Base-by-base conservation (phyloP, 164 flowering plant species). In the Vitis labrusca region DNA sequence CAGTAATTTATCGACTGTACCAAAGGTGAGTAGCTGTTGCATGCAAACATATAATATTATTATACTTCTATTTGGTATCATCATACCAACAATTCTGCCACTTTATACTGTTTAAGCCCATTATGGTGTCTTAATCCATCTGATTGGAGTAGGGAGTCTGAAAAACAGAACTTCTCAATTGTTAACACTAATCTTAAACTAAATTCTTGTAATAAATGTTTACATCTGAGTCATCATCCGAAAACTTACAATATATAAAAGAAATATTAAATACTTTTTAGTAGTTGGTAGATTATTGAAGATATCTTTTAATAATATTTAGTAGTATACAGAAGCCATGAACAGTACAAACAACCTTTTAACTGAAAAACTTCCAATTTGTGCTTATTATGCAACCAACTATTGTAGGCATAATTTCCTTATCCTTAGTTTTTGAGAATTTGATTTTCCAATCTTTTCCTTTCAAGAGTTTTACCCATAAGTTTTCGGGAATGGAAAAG, bases 1-100 rank as follows among this genome's bases (percentile, higher is more conserved):
- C 65, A 76, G 82, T 72, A 84, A 77, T 64, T 67, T 88, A 71
- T 85, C 89, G 32, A 69, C 79, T 23, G 32, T 57, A 49, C 59
- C 61, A 59, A 82, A 84, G 85, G 89, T 87, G 54, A 50, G 80
- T 54, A 50, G 61, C 64, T 59, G 44, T 37, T 16, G n/a, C 60
- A 61, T 61, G 49, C 10, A 29, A 30, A n/a, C 12, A 30, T 55
- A 59, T 37, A 3, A 10, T 27, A 16, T 27, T 1, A 62, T n/a
- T 47, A 62, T 62, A 12, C 27, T 53, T 68, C 50, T 19, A 9
- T 15, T 44, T 44, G 9, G 17, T 17, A 15, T 10, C 48, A 37
- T 2, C 44, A 37, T 3, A 37, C 44, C 44, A 37, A 37, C 44
- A 2, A 37, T 37, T 37, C 44, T 37, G 5, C 6, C 44, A 37